Conservation (phyloP, 2,329 filamentous ascomycete genomes). For the Fusarium sp. region DNA sequence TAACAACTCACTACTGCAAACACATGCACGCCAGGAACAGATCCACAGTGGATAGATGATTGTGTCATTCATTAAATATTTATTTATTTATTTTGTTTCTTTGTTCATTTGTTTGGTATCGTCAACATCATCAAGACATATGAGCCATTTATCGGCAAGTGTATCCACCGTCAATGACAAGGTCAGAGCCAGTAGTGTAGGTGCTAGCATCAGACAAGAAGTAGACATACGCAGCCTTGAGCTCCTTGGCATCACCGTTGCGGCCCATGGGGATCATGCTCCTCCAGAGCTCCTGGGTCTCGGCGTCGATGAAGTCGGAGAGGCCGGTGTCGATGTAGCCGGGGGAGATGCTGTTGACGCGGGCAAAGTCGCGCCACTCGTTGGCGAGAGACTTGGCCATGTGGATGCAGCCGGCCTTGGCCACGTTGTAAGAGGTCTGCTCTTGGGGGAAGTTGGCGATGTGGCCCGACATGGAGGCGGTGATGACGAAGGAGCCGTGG, state of each 20-base stretch:
- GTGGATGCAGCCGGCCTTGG: slow-evolving; percentile 65
- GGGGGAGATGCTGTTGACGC: slow-evolving; percentile 72
- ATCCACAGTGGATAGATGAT: slow-evolving; percentile 10
- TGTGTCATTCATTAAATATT: slow-evolving; percentile 23
- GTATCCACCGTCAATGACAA: slow-evolving; percentile 79
- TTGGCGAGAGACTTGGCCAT: slow-evolving; percentile 62
- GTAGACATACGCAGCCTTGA: slow-evolving; percentile 83
- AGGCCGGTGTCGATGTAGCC: slow-evolving; percentile 76
- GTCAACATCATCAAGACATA: slow-evolving; percentile 13
- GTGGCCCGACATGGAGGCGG: slow-evolving; percentile 75
- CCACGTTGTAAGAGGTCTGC: slow-evolving; percentile 73
- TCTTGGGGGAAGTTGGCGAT: slow-evolving; percentile 76
- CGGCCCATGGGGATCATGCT: slow-evolving; percentile 79
- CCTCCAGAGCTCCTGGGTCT: slow-evolving; percentile 77
- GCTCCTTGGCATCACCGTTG: slow-evolving; percentile 73
- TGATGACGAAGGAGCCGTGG: slow-evolving; percentile 73
- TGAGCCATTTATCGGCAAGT: slow-evolving; percentile 52
- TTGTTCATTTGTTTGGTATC: slow-evolving; percentile 18
- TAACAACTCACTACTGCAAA: slow-evolving; percentile 7
- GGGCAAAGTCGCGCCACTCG: slow-evolving; percentile 74
- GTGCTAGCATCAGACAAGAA: slow-evolving; percentile 78
- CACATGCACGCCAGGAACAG: slow-evolving; percentile 10
- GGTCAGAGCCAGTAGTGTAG: slow-evolving; percentile 77
- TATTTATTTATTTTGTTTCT: not conserved
- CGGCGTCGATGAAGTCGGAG: slow-evolving; percentile 69